Evolutionary conservation across 1,284 basidiomycete genomes (phyloP).

Genomic region (Cystobasidiaceae sp.): DNA sequence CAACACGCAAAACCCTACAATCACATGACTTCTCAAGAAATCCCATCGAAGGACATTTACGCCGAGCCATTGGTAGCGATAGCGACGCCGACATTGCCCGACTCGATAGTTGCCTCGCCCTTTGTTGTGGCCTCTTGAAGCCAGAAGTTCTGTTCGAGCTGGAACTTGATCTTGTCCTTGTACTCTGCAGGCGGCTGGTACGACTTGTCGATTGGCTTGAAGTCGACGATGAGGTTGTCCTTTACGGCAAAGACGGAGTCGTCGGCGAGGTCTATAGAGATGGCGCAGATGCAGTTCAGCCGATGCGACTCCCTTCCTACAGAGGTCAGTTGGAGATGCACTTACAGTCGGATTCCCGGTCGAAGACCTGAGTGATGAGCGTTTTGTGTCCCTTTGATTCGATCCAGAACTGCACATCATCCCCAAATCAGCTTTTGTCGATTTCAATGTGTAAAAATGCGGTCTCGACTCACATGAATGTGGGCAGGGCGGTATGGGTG

Average conservation of each 20-base stretch:
- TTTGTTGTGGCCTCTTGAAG: constrained; percentile 24
- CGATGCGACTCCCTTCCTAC: background rate
- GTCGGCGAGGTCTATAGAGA: constrained; percentile 42
- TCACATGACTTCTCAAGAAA: background rate
- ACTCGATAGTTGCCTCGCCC: constrained; percentile 7
- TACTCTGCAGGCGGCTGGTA: constrained; percentile 32
- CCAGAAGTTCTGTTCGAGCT: constrained; percentile 42
- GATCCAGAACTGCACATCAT: constrained; percentile 43
- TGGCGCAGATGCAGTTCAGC: background rate
- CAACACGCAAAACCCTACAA: background rate
- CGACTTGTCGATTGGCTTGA: constrained; percentile 33
- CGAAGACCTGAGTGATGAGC: constrained; percentile 46
- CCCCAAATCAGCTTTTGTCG: too few relatives aligned
- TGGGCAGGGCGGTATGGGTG: constrained; percentile 49
- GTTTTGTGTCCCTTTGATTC: constrained; percentile 41
- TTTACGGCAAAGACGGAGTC: constrained; percentile 50
- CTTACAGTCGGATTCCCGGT: constrained; percentile 44
- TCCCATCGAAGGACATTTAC: too few relatives aligned
- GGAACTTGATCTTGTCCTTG: constrained; percentile 36
- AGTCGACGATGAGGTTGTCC: constrained; percentile 44
- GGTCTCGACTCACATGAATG: constrained; percentile 46
- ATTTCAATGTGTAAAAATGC: too few relatives aligned
- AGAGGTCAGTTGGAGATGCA: background rate
- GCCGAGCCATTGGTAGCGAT: constrained; percentile 15
- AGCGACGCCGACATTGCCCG: constrained; percentile 13